Evolutionary conservation across 768 basidiomycete genomes (phyloP).

Genomic region (Mycena galopus): DNA sequence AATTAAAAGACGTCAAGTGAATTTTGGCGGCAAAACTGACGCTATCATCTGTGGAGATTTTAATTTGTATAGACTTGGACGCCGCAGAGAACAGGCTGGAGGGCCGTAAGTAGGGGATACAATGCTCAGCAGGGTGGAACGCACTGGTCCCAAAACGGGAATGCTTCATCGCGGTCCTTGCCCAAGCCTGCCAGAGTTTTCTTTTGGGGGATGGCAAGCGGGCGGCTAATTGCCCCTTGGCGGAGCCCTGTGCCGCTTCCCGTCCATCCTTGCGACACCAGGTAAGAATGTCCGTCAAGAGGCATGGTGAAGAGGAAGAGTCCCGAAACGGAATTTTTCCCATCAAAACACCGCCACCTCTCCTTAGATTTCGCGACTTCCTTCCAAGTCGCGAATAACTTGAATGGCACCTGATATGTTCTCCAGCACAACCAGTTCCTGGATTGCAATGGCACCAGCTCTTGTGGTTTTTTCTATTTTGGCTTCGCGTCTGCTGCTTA

Average conservation of each 20-base stretch:
- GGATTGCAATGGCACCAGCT: constrained; percentile 12
- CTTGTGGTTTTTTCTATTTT: constrained; percentile 2
- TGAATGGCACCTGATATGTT: no score
- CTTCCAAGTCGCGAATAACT: no score
- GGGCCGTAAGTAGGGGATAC: neutral
- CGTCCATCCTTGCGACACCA: constrained; percentile 88
- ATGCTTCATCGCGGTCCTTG: constrained; percentile 94
- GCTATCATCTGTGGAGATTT: constrained; percentile 64
- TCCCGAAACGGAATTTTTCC: neutral
- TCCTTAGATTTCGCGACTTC: no score
- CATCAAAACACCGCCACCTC: no score
- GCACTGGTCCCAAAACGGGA: constrained; percentile 99
- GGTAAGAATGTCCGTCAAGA: constrained; percentile 77
- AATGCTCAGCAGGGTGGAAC: constrained; percentile 45
- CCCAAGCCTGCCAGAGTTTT: constrained; percentile 89
- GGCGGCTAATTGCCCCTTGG: constrained; percentile 81
- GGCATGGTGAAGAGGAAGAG: constrained; percentile 63
- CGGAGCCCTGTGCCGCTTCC: constrained; percentile 91
- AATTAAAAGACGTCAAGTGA: neutral
- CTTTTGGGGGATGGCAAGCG: constrained; percentile 86
- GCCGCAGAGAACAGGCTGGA: constrained; percentile 86
- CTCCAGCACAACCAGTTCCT: neutral
- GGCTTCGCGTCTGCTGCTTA: constrained; percentile 1
- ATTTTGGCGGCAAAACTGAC: constrained; percentile 38
- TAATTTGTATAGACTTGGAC: constrained; percentile 85